These are phyloP conservation scores for Amesomyces nigricolor DNA, from an alignment of 2,329 filamentous ascomycete species.

Conservation along the genomic window DNA sequence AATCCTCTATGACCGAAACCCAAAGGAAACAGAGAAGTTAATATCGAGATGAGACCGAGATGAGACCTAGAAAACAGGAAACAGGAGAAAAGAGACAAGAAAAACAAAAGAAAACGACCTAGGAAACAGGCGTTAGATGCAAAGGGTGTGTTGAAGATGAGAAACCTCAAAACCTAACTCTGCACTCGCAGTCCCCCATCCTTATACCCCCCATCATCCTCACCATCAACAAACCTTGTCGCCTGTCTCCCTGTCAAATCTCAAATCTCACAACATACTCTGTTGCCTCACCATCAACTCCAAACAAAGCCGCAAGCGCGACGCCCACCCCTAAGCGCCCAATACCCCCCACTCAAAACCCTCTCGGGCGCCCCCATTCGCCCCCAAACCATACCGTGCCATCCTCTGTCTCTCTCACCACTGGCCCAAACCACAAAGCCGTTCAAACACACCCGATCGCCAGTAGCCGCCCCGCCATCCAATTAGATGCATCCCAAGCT, in stretches of 20 bases:
- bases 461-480: no score
- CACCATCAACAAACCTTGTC: no score
- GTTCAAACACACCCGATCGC: no score
- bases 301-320: conserved; percentile 17
- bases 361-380: no score
- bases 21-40: background rate
- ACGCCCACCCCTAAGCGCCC: no score
- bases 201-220: background rate
- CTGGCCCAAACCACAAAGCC: no score
- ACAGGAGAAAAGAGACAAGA: conserved; percentile 8
- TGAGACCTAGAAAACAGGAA: conserved; percentile 5
- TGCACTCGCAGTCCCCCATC: background rate
- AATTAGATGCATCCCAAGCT: no score
- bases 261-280: background rate
- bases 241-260: no score
- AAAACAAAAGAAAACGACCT: conserved; percentile 14
- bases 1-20: background rate
- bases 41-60: conserved; percentile 8
- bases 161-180: conserved; percentile 1
- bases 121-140: conserved; percentile 11
- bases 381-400: no score
- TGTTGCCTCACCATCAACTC: background rate
- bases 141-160: conserved; percentile 7
- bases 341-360: no score
- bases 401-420: no score